Evolutionary conservation across 1,284 basidiomycete genomes (phyloP), one percentile per base, ranked within the genome.

Genomic region (Hemileia vastatrix): DNA sequence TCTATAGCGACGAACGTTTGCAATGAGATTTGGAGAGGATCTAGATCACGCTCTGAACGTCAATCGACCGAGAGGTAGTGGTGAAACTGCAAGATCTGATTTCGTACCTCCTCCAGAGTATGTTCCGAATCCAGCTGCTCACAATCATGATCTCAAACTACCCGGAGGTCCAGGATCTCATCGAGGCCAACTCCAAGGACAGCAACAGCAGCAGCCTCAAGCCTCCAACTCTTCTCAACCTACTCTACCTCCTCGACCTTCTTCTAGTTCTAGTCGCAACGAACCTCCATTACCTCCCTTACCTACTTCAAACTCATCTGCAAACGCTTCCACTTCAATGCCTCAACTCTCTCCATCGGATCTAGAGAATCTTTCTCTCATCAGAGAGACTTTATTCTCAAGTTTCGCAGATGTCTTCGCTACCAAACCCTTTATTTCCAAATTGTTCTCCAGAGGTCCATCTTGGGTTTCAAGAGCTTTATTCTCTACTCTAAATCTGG

Each of bases 341-440:
- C 63, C 60, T 23, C 57, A 27, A 19, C 40, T 63, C 21, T 33
- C 40, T 32, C 64, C 57, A 24, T 57, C 63, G n/a, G n/a, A 5
- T 36, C 43, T 57, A 27, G 48, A 54, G 31, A 60, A 63, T 36
- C 54, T 67, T 3, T 76, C 79, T 0, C 79, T 86, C 70, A 88
- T 89, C 64, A 84, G 87, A 32, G 87, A 89, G 73, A 88, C 87
- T 0, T 80, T 90, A 3, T 90, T 88, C 74, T 86, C 87, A 0
- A 82, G 85, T 0, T 78, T 89, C 6, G 86, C 80, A 0, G 86
- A 87, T 65, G 83, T 82, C 1, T 78, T 90, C 52, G 80, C 82
- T 51, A 77, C 77, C 1, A 79, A 79, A 15, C 80, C 81, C 0
- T 77, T 79, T 4, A 78, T 90, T 6, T 80, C 80, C 2, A 64